Conservation (phyloP, 2,329 filamentous ascomycete species). For the Pseudopithomyces maydicus region DNA sequence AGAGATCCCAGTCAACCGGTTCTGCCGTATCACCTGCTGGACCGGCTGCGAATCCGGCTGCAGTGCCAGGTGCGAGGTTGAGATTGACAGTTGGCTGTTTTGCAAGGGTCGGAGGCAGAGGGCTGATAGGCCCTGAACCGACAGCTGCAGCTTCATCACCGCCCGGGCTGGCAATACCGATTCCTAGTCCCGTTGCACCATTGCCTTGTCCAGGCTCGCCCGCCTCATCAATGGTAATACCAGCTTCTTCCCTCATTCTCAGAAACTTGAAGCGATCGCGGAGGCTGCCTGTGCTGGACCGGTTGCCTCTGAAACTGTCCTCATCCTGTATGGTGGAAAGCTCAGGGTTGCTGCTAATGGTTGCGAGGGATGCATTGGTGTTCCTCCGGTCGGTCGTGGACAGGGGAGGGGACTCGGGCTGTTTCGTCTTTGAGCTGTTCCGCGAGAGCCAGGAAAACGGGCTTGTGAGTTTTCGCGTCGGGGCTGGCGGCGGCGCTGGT, state of each 20-base stretch:
- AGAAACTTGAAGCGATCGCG: constrained; percentile 54
- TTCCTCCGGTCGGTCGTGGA: constrained; percentile 65
- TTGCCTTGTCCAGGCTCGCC: constrained; percentile 50
- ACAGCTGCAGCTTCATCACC: constrained; percentile 43
- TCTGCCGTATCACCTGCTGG: constrained; percentile 70
- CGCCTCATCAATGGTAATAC: constrained; percentile 47
- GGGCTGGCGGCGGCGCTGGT: constrained; percentile 43
- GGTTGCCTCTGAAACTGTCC: constrained; percentile 32
- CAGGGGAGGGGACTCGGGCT: constrained; percentile 62
- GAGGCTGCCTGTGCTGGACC: constrained; percentile 48
- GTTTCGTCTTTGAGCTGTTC: constrained; percentile 60
- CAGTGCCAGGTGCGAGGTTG: constrained; percentile 81
- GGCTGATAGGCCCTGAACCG: constrained; percentile 30
- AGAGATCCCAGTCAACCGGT: constrained; percentile 97
- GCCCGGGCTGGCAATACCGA: constrained; percentile 56
- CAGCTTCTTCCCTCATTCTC: constrained; percentile 52
- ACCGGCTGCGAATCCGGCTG: constrained; percentile 77
- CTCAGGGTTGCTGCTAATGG: constrained; percentile 79
- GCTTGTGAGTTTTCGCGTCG: constrained; percentile 76
- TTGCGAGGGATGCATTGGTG: constrained; percentile 79
- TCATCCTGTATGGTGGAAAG: constrained; percentile 75
- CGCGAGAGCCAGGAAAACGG: constrained; percentile 44
- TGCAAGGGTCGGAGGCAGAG: constrained; percentile 36
- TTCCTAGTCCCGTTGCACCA: constrained; percentile 44
- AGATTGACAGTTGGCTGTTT: constrained; percentile 70